phyloP scores from a whole-genome alignment of 2,329 filamentous ascomycete species.

The Alternaria burnsii region DNA sequence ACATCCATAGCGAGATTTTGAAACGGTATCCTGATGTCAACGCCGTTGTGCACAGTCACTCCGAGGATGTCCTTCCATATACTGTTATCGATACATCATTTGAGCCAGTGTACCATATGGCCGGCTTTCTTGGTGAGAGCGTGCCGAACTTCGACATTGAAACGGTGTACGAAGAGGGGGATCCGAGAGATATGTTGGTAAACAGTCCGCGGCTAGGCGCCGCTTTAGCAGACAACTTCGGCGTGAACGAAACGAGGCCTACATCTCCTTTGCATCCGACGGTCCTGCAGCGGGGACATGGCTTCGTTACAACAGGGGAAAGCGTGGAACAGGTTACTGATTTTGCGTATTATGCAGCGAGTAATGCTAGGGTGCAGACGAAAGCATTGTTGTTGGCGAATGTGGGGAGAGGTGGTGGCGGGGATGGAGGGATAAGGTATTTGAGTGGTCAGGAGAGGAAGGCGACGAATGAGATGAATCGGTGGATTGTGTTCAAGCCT shows the following conservation, averaged over 20 bases:
- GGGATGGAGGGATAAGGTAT: conserved; percentile 34
- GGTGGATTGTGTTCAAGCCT: conserved; percentile 44
- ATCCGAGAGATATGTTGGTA: conserved; percentile 37
- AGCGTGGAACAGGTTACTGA: conserved; percentile 51
- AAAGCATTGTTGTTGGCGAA: conserved; percentile 35
- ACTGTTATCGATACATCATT: conserved; percentile 15
- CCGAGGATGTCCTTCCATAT: conserved; percentile 54
- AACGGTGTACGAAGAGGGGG: conserved; percentile 16
- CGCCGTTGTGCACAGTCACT: conserved; percentile 56
- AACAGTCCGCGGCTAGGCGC: conserved; percentile 29
- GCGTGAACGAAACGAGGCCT: conserved; percentile 26
- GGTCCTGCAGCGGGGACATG: conserved; percentile 52
- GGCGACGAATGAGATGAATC: conserved; percentile 46
- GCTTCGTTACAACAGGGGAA: conserved; percentile 48
- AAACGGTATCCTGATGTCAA: conserved; percentile 55
- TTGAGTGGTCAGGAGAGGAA: conserved; percentile 43
- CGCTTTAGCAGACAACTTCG: conserved; percentile 31
- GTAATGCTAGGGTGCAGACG: conserved; percentile 50
- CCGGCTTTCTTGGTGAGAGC: conserved; percentile 39
- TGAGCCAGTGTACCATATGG: conserved; percentile 48
- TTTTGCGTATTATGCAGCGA: conserved; percentile 49
- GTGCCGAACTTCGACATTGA: conserved; percentile 41
- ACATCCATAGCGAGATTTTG: conserved; percentile 57
- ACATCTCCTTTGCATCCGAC: conserved; percentile 33
- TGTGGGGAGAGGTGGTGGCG: conserved; percentile 11